Percentiles rank a stretch among this genome's conserved stretches.
Evolutionary conservation across 148 eudicot genomes (phyloP).

Genomic region (Amaranthus hypochondriacus): DNA sequence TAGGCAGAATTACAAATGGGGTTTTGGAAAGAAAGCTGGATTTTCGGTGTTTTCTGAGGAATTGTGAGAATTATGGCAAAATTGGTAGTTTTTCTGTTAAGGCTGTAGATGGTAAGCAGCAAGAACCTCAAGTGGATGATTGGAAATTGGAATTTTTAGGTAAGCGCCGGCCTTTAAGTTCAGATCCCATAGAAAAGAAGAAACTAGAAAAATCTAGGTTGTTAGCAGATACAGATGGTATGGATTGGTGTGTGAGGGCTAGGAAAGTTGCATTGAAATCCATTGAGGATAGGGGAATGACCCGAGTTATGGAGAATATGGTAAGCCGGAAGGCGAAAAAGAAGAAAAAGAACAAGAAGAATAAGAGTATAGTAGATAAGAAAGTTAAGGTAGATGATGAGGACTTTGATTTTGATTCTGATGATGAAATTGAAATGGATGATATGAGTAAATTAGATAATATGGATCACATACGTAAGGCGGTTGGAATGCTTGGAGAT

Average conservation of each 20-base stretch:
- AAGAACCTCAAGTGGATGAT: constrained; percentile 34
- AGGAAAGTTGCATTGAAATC: constrained; percentile 81
- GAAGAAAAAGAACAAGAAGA: constrained; percentile 55
- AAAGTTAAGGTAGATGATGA: constrained; percentile 25
- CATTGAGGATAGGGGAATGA: constrained; percentile 78
- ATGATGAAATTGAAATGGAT: constrained; percentile 39
- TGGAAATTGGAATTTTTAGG: constrained; percentile 78
- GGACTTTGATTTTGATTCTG: constrained; percentile 21
- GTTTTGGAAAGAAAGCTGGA: constrained; percentile 20
- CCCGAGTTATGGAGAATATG: constrained; percentile 42
- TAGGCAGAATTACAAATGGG: constrained; percentile 27
- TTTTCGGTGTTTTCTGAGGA: constrained; percentile 26
- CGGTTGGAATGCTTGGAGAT: constrained; percentile 61
- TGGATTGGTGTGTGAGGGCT: constrained; percentile 96
- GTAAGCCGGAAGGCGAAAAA: constrained; percentile 37
- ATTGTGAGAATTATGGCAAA: constrained; percentile 18
- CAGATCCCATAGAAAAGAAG: constrained; percentile 34
- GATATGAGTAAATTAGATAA: constrained; percentile 22
- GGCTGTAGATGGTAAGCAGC: constrained; percentile 25
- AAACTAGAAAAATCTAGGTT: constrained; percentile 43
- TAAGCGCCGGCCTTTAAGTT: constrained; percentile 30
- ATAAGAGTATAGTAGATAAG: constrained; percentile 28
- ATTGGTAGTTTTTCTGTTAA: constrained; percentile 24
- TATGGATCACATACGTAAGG: constrained; percentile 29
- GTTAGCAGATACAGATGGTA: constrained; percentile 43